Base-by-base conservation (phyloP, 148 eudicot genomes). In the Fagopyrum homotropicum region DNA sequence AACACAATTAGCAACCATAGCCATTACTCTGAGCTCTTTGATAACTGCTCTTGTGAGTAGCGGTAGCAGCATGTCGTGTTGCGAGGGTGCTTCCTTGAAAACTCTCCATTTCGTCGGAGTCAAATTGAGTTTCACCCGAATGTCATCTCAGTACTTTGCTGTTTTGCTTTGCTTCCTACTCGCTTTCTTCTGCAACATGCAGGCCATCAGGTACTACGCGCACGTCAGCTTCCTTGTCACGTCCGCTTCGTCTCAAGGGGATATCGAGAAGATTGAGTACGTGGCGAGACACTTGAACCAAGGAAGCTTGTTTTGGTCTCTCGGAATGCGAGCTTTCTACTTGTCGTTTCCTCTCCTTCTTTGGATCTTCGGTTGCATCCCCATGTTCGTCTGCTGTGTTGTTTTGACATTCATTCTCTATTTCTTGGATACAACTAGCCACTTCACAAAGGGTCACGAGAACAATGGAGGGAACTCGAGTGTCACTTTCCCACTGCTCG, bases 21-120 rank as follows among this genome's bases (percentile, higher is more conserved):
- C 81, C 45, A 74, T 79, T 57, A 72, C 80, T 45, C 80, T 77
- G 2, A 79, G 81, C 55, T 79, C 81, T 2, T 72, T 74, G 63
- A 74, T 79, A 16, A 66, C 49, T 5, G 81, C 77, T 16, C 49
- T 66, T 3, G 69, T 66, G 5, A 74, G 81, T 77, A 26, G 10
- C 66, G 43, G 10, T 19, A 63, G 30, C 26, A 26, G 44, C 19
- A 45, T 17, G 47, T 26, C 76, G 22, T 59, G 75, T 9, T 70
- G 44, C 2, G 35, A 40, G 2, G 68, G 68, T 5, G 15, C 4
- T 29, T 26, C 68, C 44, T 61, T 66, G 14, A 66, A 40, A 12
- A 66, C 47, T 40, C 46, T 40, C 19, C 71, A 43, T 14, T 40
- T 66, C 43, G 47, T 66, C 15, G 71, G 71, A 66, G 71, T 43